Conservation (phyloP, 1,139 yeast genomes). For the Magnusiomyces magnusii region DNA sequence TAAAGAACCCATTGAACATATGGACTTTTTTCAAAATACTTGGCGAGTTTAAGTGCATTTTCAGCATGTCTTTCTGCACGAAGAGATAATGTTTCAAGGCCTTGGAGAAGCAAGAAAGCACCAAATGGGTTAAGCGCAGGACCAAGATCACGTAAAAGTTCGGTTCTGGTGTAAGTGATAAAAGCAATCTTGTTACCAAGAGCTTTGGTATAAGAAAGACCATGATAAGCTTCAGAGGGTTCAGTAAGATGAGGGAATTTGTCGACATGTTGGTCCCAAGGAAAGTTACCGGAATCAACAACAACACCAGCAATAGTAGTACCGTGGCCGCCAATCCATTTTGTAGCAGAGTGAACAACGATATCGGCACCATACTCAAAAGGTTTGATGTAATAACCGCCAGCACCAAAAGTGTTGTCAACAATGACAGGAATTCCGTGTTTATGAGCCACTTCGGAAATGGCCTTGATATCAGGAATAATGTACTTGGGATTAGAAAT, state of each 20-base stretch:
- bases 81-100: conserved; percentile 86
- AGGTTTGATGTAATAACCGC: conserved; percentile 83
- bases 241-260: conserved; percentile 85
- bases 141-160: conserved; percentile 86
- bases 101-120: conserved; percentile 77
- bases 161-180: conserved; percentile 75
- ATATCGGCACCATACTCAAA: conserved; percentile 86
- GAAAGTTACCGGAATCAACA: conserved; percentile 86
- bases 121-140: conserved; percentile 86
- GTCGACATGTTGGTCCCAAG: conserved; percentile 75
- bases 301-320: conserved; percentile 91
- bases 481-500: conserved; percentile 93
- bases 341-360: conserved; percentile 83
- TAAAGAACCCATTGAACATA: conserved; percentile 84
- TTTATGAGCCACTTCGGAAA: conserved; percentile 72
- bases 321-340: conserved; percentile 99
- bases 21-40: conserved; percentile 62
- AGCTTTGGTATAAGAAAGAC: conserved; percentile 71
- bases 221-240: conserved; percentile 93
- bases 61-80: conserved; percentile 88
- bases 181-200: conserved; percentile 66
- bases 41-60: conserved; percentile 77
- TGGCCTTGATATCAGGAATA: conserved; percentile 81
- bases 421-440: conserved; percentile 89
- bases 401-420: conserved; percentile 97